Base-by-base conservation (phyloP, 768 basidiomycete genomes). In the Russula sp. region DNA sequence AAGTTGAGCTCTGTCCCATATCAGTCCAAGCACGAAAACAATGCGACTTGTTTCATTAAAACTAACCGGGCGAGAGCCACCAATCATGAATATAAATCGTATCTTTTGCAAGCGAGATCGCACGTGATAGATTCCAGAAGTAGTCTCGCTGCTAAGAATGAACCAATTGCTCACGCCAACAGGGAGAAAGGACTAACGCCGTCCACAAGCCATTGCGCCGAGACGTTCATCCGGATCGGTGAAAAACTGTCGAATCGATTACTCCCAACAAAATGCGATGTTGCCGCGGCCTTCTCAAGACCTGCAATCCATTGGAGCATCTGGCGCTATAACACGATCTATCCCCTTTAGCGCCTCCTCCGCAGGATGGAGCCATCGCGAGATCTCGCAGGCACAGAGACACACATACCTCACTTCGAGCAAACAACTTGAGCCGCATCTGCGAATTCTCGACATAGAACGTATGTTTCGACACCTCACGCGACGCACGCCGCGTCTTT, bases 261-360 rank as follows among this genome's bases (percentile, higher is more conserved):
- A 40, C 79, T 79, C 18, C 86, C 82, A 6, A 84, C 83, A 77
- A 90, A 98, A 62, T 86, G 84, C n/a, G 87, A 91, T 30, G 83
- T 80, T 20, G 82, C 80, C 0, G 91, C 86, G 30, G 88, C 87
- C 64, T 86, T 85, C 72, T 98, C 90, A 63, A 99, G 77, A 0
- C 91, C 90, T 8, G 94, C 90, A 55, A 98, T 94, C 84, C 94
- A 98, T 73, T 99, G 96, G 61, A 92, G 78, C 93, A 98, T 97
- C 80, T 97, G 94, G 22, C 96, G 84, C 90, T 92, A 67, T 3
- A 50, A 55, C 34, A 48, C 38, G 58, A 51, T 13, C n/a, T 55
- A 44, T 5, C 5, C 3, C 34, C 42, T 48, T 63, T 8, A 64
- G 44, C 44, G 11, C 20, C n/a, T 53, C 26, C 44, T 38, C 32